Base-by-base conservation (phyloP, 345 rosid species). In the Pistacia atlantica region DNA sequence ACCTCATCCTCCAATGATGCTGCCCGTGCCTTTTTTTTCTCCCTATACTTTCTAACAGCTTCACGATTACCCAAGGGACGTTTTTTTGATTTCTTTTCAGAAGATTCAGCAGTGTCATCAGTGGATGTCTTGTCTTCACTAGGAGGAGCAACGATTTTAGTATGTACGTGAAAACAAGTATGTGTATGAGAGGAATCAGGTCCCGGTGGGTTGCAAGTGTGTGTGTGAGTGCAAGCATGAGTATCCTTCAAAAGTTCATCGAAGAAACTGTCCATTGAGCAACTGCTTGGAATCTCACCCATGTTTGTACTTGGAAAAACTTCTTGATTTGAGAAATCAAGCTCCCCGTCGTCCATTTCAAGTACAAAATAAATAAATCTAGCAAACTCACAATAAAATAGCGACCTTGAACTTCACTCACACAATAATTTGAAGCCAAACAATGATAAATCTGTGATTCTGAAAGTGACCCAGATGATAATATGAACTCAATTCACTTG, bases 1-100 rank as follows among this genome's bases (percentile, higher is more conserved):
- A 90, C 95, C 83, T 97, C 99, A 28, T 92, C 98, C 85, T 97
- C 98, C 87, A 97, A 84, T 0, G 97, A 92, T 7, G 97, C 98
- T n/a, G 94, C 86, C 57, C 94, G 87, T 31, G 97, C 98, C 84
- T 97, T 97, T 90, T 94, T 95, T 89, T 91, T 96, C 86, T 96
- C 98, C 74, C 99, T 87, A 70, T 96, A 96, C 89, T 96, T 96
- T 66, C 97, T 84, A 57, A 96, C 99, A 0, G 98, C 99, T 80
- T 94, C 99, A 45, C 88, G 79, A 60, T 97, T 97, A 3, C 99
- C 99, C 9, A 75, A 33, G 0, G 97, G 93, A 48, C 96, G 88
- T 80, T 94, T 94, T 79, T 92, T 93, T 0, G 87, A 69, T 62
- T 86, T 90, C 69, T 86, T 90, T 59, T 88, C 96, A 0, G 72